Evolutionary conservation across 2,329 filamentous ascomycete species (phyloP).

Genomic region (Colletotrichum phormii): DNA sequence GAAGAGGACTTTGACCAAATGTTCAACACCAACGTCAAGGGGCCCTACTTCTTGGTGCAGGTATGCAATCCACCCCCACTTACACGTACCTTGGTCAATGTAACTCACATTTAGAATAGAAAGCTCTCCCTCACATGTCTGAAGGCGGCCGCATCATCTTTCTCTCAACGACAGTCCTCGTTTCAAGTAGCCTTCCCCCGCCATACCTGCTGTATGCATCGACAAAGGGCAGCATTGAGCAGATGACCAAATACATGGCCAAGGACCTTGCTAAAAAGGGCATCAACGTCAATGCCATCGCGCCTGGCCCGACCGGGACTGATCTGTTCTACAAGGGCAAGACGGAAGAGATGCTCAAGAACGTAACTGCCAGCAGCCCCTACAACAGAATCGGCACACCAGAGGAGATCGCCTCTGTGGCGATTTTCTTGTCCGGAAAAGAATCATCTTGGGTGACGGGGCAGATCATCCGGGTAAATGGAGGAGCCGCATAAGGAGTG

Average conservation of each 20-base stretch:
- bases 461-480: slow-evolving; percentile 53
- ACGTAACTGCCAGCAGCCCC: slow-evolving; percentile 45
- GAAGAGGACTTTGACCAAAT: slow-evolving; percentile 62
- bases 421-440: slow-evolving; percentile 43
- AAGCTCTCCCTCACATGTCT: slow-evolving; percentile 62
- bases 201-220: slow-evolving; percentile 63
- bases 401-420: slow-evolving; percentile 56
- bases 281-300: slow-evolving; percentile 57
- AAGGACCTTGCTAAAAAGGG: slow-evolving; percentile 63
- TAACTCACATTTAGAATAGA: slow-evolving; percentile 46
- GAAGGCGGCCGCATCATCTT: slow-evolving; percentile 63
- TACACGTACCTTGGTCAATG: neutral
- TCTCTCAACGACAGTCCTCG: slow-evolving; percentile 57
- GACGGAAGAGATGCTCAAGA: slow-evolving; percentile 56
- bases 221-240: slow-evolving; percentile 71
- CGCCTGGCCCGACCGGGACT: slow-evolving; percentile 61
- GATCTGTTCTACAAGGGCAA: slow-evolving; percentile 66
- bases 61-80: slow-evolving; percentile 37
- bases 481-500: slow-evolving; percentile 41
- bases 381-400: slow-evolving; percentile 40
- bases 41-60: slow-evolving; percentile 64
- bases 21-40: slow-evolving; percentile 68
- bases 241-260: slow-evolving; percentile 65
- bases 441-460: slow-evolving; percentile 58
- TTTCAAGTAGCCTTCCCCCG: slow-evolving; percentile 52